Percentiles rank a stretch among this genome's conserved stretches.
Evolutionary conservation across 2,329 filamentous ascomycete genomes (phyloP).

Genomic region (Colletotrichum godetiae): DNA sequence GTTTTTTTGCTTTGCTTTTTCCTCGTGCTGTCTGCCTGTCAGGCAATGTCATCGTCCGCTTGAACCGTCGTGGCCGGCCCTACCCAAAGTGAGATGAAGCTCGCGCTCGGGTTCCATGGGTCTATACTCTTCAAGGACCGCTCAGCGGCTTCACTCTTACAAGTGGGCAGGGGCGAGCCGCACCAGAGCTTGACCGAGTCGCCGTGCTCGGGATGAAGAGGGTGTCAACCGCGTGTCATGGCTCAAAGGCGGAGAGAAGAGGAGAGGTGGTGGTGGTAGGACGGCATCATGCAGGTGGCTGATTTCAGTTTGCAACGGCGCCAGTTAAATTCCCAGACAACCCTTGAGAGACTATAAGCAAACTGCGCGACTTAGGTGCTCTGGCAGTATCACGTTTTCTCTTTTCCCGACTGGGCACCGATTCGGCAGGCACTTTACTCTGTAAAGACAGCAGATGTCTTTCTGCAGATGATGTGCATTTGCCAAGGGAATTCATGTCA

Average conservation of each 20-base stretch:
- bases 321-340: background rate
- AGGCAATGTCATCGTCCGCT: background rate
- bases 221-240: constrained; percentile 3
- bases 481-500: background rate
- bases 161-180: constrained; percentile 5
- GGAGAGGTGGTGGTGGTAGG: constrained; percentile 32
- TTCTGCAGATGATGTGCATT: constrained; percentile 4
- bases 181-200: constrained; percentile 24
- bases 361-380: background rate
- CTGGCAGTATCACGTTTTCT: background rate
- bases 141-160: background rate
- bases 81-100: background rate
- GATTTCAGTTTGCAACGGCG: constrained; percentile 40
- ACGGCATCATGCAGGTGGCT: constrained; percentile 42
- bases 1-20: background rate
- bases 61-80: background rate
- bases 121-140: background rate
- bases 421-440: background rate
- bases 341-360: background rate
- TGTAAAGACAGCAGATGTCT: background rate
- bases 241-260: background rate
- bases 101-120: background rate
- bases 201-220: background rate
- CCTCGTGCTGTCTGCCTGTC: background rate
- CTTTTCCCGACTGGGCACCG: background rate